These are phyloP conservation scores for Nitzschia putrida DNA, from an alignment of 108 stramenopile genomes.

Conservation along the genomic window DNA sequence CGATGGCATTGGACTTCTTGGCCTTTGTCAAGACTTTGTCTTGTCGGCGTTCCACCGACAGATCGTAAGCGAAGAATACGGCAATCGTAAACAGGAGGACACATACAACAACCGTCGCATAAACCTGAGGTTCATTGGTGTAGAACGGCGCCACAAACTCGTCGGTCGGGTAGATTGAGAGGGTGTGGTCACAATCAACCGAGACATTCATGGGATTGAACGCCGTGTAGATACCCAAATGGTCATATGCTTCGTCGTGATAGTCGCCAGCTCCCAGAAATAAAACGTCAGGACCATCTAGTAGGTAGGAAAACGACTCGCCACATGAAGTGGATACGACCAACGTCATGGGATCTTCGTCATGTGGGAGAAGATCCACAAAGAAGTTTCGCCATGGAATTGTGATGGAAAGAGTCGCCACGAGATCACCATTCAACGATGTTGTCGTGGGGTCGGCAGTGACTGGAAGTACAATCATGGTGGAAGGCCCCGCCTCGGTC, in stretches of 20 bases:
- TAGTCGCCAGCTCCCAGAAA: constrained; percentile 53
- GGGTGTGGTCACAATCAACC: neutral
- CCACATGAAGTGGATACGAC: constrained; percentile 4
- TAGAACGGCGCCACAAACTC: neutral
- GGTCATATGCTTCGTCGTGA: constrained; percentile 34
- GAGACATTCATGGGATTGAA: neutral
- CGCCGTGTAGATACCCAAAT: neutral
- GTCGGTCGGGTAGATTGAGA: constrained; percentile 15
- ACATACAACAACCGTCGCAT: constrained; percentile 34
- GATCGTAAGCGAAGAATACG: constrained; percentile 51
- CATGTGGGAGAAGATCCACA: neutral
- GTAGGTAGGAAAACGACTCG: neutral
- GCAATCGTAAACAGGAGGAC: constrained; percentile 48
- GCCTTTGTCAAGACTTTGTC: neutral
- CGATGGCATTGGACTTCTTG: constrained; percentile 9
- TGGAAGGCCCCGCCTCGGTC: no score
- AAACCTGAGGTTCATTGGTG: constrained; percentile 11
- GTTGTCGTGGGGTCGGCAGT: no score
- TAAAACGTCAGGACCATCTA: constrained; percentile 21
- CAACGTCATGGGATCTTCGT: neutral
- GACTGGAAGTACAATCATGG: no score
- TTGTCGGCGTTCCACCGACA: constrained; percentile 16
- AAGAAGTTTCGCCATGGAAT: neutral
- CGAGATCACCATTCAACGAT: neutral
- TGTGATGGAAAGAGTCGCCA: neutral